phyloP scores from a whole-genome alignment of 208 protist genomes.

The Leishmania aethiopica region DNA sequence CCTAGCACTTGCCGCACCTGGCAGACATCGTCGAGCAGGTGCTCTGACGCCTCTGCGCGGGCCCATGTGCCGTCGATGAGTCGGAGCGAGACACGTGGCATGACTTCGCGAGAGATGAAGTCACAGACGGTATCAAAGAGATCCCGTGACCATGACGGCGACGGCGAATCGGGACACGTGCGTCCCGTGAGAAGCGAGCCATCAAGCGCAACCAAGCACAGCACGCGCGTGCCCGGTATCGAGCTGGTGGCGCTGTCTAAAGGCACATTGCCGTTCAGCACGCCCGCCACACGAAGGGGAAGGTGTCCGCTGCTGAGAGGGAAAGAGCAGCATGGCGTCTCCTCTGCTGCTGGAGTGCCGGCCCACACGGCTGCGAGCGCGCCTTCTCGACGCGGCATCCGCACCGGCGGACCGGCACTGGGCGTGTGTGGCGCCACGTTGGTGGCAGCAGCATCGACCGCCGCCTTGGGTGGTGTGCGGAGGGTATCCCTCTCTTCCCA shows the following conservation, averaged over 20 bases:
- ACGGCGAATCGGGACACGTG: neutral
- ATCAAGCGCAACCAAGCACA: constrained; percentile 16
- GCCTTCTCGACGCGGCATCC: neutral
- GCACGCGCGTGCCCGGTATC: neutral
- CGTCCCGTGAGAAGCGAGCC: constrained; percentile 11
- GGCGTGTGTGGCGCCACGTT: too few species aligned
- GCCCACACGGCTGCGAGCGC: too few species aligned
- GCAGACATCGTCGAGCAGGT: constrained; percentile 19
- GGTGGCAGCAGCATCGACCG: neutral
- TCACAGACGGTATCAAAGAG: constrained; percentile 25
- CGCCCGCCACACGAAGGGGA: constrained; percentile 36
- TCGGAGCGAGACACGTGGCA: constrained; percentile 35
- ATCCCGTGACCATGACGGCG: neutral
- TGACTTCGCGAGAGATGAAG: constrained; percentile 24
- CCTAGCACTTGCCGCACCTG: constrained; percentile 18
- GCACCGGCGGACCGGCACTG: neutral
- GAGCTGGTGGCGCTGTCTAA: constrained; percentile 11
- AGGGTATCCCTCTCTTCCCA: neutral
- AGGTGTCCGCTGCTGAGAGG: neutral
- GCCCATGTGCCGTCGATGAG: constrained; percentile 20
- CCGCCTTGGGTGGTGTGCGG: neutral
- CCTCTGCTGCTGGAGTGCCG: neutral
- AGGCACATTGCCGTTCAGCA: constrained; percentile 60
- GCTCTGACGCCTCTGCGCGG: neutral
- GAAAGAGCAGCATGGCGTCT: neutral